phyloP scores from a whole-genome alignment of 1,139 yeast genomes.

The Geotrichum aggregatum region DNA sequence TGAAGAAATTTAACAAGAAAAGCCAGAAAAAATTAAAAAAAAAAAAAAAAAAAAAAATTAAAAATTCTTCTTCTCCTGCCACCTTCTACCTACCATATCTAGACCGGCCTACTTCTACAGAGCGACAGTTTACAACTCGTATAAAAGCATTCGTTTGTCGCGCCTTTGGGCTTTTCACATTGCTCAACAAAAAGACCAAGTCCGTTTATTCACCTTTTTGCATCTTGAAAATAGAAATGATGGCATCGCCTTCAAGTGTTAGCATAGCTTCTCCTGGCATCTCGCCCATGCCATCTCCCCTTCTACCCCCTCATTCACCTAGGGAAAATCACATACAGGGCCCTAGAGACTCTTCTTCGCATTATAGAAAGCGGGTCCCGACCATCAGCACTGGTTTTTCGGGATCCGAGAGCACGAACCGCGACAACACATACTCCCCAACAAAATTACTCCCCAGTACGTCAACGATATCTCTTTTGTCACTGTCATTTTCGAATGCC shows the following conservation, averaged over 20 bases:
- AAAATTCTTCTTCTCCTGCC: too few relatives aligned
- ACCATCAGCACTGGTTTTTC: slow-evolving; percentile 8
- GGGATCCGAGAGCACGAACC: slow-evolving; percentile 6
- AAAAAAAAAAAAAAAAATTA: too few relatives aligned
- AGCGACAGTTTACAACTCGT: too few relatives aligned
- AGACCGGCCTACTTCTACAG: too few relatives aligned
- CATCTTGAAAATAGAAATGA: not conserved
- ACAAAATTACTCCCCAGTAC: slow-evolving; percentile 19
- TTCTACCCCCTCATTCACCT: slow-evolving; percentile 22
- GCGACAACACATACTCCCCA: slow-evolving; percentile 14
- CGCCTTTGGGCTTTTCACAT: not conserved
- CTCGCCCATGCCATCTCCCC: slow-evolving; percentile 22
- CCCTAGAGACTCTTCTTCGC: not conserved
- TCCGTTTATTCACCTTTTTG: not conserved
- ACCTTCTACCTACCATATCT: too few relatives aligned
- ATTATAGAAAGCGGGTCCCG: slow-evolving; percentile 10
- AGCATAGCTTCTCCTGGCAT: slow-evolving; percentile 15
- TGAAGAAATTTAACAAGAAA: too few relatives aligned
- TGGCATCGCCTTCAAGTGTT: slow-evolving; percentile 12
- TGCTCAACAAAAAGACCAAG: not conserved
- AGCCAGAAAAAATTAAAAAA: too few relatives aligned
- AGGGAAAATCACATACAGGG: not conserved
- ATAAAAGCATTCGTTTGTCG: not conserved
- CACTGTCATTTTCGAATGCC: slow-evolving; percentile 21
- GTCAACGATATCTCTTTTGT: slow-evolving; percentile 21